phyloP scores from a whole-genome alignment of 2,329 filamentous ascomycete genomes.

The Coniochaeta sp. region DNA sequence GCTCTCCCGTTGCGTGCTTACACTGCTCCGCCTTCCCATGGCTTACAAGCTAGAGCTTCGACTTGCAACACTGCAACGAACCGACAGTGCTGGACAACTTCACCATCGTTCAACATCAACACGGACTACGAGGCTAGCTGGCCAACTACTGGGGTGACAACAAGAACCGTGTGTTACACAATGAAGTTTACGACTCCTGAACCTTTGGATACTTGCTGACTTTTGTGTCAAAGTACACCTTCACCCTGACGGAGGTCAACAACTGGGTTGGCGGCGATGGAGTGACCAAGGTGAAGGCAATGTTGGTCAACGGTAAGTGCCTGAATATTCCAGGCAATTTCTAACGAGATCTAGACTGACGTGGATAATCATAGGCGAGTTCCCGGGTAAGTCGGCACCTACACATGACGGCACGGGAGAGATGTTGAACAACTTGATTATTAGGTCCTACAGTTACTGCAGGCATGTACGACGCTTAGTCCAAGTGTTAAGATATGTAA shows the following conservation, averaged over 20 bases:
- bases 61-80: background rate
- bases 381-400: background rate
- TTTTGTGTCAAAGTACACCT: background rate
- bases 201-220: background rate
- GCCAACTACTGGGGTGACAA: background rate
- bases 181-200: too few relatives aligned
- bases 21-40: background rate
- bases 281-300: background rate
- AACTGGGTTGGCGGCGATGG: background rate
- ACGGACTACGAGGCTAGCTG: background rate
- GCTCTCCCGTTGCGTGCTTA: background rate
- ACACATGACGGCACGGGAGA: background rate
- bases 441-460: background rate
- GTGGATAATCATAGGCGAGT: background rate
- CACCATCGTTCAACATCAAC: background rate
- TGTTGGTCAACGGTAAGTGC: background rate
- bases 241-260: background rate
- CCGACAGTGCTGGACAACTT: background rate
- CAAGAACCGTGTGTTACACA: background rate
- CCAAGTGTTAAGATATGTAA: background rate
- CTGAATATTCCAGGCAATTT: background rate
- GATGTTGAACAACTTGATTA: background rate
- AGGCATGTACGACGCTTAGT: background rate
- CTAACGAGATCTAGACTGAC: background rate
- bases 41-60: background rate